Evolutionary conservation across 495 filamentous ascomycete species (phyloP).

Genomic region (Letharia columbiana): DNA sequence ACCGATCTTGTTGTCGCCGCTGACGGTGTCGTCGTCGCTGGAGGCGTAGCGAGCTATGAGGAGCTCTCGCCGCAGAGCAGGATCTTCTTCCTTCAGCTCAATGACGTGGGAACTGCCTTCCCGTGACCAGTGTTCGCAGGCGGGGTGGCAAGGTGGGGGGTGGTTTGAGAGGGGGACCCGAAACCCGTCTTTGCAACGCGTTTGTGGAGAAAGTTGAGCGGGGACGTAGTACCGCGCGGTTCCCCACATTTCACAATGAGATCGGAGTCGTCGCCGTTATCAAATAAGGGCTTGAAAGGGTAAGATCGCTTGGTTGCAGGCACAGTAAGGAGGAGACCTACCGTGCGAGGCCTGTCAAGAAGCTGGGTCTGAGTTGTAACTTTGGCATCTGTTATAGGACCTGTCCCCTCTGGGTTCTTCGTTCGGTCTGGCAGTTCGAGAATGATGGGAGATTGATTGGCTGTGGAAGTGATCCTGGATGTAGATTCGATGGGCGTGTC

Average conservation of each 20-base stretch:
- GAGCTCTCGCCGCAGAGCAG: slow-evolving; percentile 4
- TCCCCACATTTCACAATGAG: slow-evolving; percentile 10
- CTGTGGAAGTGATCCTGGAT: no score
- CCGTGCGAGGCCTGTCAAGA: no score
- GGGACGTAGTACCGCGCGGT: slow-evolving; percentile 11
- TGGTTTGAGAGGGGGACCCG: background rate
- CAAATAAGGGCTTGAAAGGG: background rate
- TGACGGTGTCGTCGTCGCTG: slow-evolving; percentile 11
- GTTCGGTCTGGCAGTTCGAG: no score
- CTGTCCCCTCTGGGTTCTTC: no score
- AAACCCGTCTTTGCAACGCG: slow-evolving; percentile 9
- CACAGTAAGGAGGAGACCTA: no score
- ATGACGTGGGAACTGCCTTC: slow-evolving; percentile 1
- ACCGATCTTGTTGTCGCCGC: background rate
- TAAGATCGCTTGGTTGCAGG: no score
- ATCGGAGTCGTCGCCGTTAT: slow-evolving; percentile 10
- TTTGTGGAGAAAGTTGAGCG: slow-evolving; percentile 6
- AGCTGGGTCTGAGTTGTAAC: no score
- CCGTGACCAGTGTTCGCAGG: background rate
- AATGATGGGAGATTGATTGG: no score
- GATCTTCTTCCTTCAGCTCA: slow-evolving; percentile 11
- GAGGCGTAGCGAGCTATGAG: slow-evolving; percentile 21
- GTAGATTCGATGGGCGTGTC: background rate
- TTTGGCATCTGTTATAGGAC: no score
- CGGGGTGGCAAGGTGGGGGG: background rate